phyloP scores from a whole-genome alignment of 2,329 filamentous ascomycete species.

The Incumbomyces delicatus region DNA sequence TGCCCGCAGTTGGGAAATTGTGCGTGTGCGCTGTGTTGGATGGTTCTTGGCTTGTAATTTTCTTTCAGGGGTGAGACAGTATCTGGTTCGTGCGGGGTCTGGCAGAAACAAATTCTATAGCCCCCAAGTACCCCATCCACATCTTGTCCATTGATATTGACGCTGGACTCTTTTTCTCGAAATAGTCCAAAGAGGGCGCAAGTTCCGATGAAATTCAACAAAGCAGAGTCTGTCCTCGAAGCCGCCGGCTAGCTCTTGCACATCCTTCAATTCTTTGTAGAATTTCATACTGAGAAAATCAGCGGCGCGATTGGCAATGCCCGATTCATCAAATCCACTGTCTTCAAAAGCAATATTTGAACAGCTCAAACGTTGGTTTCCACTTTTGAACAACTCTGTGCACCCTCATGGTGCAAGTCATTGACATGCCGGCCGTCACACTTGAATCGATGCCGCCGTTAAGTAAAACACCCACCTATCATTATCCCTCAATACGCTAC shows the following conservation, averaged over 20 bases:
- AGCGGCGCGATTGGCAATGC: constrained; percentile 39
- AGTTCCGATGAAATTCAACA: constrained; percentile 41
- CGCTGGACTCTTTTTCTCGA: constrained; percentile 40
- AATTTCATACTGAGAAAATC: constrained; percentile 39
- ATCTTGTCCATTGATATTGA: constrained; percentile 46
- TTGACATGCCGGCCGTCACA: constrained; percentile 46
- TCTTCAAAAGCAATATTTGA: constrained; percentile 47
- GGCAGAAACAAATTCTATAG: constrained; percentile 38
- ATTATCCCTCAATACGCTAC: no score
- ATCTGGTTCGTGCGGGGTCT: constrained; percentile 43
- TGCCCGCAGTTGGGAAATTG: constrained; percentile 35
- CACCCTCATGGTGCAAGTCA: constrained; percentile 40
- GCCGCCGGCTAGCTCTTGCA: constrained; percentile 32
- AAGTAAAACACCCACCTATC: constrained; percentile 47
- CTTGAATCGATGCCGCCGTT: constrained; percentile 51
- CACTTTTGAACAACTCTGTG: constrained; percentile 37
- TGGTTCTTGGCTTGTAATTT: constrained; percentile 41
- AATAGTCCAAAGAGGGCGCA: constrained; percentile 40
- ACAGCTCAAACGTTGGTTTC: constrained; percentile 33
- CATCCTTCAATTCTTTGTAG: constrained; percentile 34
- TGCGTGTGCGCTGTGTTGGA: constrained; percentile 40
- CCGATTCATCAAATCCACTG: constrained; percentile 42
- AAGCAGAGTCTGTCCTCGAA: constrained; percentile 39
- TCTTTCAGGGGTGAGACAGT: no score
- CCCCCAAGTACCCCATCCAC: constrained; percentile 48